phyloP scores from a whole-genome alignment of 2,329 filamentous ascomycete species.

The Mollisia scopiformis region DNA sequence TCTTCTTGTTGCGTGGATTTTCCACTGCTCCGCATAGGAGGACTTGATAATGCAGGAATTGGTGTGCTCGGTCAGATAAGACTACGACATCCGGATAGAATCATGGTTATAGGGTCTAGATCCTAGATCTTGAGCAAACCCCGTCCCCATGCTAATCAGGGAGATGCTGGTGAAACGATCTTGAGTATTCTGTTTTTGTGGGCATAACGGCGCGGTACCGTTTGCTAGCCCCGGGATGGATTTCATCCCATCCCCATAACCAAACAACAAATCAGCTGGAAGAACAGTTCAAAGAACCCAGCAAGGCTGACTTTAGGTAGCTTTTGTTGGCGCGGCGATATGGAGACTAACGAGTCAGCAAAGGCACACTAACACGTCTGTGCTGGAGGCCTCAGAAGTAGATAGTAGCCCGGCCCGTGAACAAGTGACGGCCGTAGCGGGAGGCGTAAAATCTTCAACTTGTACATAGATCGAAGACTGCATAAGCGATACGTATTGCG shows the following conservation, averaged over 20 bases:
- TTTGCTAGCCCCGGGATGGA: neutral
- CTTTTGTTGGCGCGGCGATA: neutral
- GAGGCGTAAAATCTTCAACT: too few species aligned
- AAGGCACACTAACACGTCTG: neutral
- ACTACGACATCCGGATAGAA: neutral
- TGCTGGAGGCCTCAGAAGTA: neutral
- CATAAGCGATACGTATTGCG: neutral
- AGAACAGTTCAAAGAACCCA: too few species aligned
- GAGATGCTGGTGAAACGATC: neutral
- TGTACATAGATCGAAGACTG: neutral
- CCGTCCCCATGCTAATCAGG: neutral
- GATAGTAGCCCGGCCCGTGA: neutral
- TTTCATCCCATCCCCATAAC: neutral
- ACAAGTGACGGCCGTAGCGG: too few species aligned
- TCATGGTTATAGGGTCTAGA: neutral
- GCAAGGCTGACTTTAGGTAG: too few species aligned
- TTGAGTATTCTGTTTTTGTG: neutral
- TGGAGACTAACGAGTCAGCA: neutral
- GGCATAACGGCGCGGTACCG: neutral
- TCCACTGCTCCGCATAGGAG: neutral
- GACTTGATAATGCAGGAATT: neutral
- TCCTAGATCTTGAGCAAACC: neutral
- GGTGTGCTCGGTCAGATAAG: neutral
- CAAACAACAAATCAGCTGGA: neutral
- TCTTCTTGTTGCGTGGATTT: neutral